phyloP scores from a whole-genome alignment of 805 yeast genomes.

The Teunomyces lycoperdinae region DNA sequence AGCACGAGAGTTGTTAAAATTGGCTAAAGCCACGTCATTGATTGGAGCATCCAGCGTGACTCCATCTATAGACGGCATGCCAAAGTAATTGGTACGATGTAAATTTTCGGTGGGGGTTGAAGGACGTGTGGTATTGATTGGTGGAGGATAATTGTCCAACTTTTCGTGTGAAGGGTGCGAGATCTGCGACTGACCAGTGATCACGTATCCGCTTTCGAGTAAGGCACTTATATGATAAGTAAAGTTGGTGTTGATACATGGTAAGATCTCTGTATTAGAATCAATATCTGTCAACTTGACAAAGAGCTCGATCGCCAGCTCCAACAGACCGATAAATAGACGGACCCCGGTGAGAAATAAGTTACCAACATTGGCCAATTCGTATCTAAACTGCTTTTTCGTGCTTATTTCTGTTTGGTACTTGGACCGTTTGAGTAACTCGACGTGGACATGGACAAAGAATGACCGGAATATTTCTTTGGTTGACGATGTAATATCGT shows the following conservation, averaged over 20 bases:
- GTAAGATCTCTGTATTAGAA: slow-evolving; percentile 56
- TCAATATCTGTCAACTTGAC: slow-evolving; percentile 61
- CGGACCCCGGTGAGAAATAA: slow-evolving; percentile 79
- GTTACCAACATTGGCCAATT: slow-evolving; percentile 82
- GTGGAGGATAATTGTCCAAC: slow-evolving; percentile 16
- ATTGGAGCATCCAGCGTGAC: slow-evolving; percentile 1
- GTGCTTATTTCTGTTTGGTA: slow-evolving; percentile 26
- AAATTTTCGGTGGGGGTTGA: slow-evolving; percentile 13
- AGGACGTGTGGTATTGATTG: slow-evolving; percentile 16
- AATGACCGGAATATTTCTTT: slow-evolving; percentile 76
- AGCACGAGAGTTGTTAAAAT: not conserved
- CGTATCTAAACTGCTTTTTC: slow-evolving; percentile 62
- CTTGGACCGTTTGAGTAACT: slow-evolving; percentile 64
- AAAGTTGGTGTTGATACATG: slow-evolving; percentile 81
- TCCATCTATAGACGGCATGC: slow-evolving; percentile 6
- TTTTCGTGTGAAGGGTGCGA: slow-evolving; percentile 66
- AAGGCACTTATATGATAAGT: slow-evolving; percentile 83
- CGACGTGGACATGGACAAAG: slow-evolving; percentile 74
- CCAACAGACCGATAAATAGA: slow-evolving; percentile 78
- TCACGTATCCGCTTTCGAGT: slow-evolving; percentile 63
- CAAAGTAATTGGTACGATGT: slow-evolving; percentile 2
- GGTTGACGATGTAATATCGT: slow-evolving; percentile 51
- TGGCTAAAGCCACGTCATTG: slow-evolving; percentile 5
- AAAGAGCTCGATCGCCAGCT: slow-evolving; percentile 76
- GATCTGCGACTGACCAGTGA: slow-evolving; percentile 90